Base-by-base conservation (phyloP, 78 protist genomes). In the Reticulomyxa filosa region DNA sequence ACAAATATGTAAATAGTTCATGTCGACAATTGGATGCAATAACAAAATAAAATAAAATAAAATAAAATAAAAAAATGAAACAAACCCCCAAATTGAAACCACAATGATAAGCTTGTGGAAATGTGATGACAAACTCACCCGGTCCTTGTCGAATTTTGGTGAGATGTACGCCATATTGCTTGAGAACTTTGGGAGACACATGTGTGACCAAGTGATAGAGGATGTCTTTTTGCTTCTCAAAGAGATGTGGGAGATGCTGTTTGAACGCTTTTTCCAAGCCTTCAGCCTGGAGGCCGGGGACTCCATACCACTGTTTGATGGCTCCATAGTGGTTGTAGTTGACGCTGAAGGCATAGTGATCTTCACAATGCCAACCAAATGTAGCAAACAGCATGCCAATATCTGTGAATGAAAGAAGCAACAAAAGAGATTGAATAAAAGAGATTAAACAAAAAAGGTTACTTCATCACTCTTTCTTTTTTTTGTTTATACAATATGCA, bases 251-350 rank as follows among this genome's bases (percentile, higher is more conserved):
- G 10, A 32, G 30, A 11, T 29, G 26, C 11, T 55, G 39, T 8
- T 33, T 29, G 39, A 55, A 32, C 59, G 30, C 30, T 33, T 55
- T 33, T 33, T 55, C 59, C 10, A 55, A 55, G 11, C 10, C 8
- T 10, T 8, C 39, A 10, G 59, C 59, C 26, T 10, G 10, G 8
- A 32, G 26, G 8, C 59, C 59, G 32, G 59, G 59, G 30, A 55
- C 30, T 20, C 59, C 59, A 33, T 55, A 55, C 59, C 59, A 55
- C 59, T 55, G 59, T 33, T 55, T 55, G 32, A 33, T 29, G 34
- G 59, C 59, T 29, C 59, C 59, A 10, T 22, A 32, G 30, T 55
- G 59, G 11, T 55, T 55, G 10, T 55, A 55, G 59, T 33, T 55
- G 10, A 55, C 30, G 32, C 32, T 17, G 10, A 32, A 55, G 59